Evolutionary conservation across 2,329 filamentous ascomycete species (phyloP).

Genomic region (Sphaerulina musiva): DNA sequence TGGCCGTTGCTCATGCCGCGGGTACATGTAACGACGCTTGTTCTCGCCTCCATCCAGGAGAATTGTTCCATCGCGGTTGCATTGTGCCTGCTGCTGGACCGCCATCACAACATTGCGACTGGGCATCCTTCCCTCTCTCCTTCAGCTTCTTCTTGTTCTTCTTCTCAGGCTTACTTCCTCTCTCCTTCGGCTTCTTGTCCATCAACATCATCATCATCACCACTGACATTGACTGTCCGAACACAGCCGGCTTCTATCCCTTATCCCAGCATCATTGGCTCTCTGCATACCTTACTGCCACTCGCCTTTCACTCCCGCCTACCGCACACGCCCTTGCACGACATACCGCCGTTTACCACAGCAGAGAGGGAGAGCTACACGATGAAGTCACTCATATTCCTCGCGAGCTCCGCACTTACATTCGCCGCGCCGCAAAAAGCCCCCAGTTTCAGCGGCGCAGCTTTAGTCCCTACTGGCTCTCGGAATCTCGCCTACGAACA

Average conservation of each 20-base stretch:
- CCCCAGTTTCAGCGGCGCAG: not conserved
- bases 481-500: conserved; percentile 1
- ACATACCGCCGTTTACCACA: not conserved
- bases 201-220: not conserved
- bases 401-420: not conserved
- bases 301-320: not conserved
- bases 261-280: not conserved
- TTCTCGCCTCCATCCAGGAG: not conserved
- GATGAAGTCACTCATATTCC: not conserved
- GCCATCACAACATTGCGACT: no score
- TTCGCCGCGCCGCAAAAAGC: not conserved
- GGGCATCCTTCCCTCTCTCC: no score
- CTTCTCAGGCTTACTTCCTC: not conserved
- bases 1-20: not conserved
- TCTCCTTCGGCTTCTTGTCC: not conserved
- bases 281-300: not conserved
- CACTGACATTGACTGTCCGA: not conserved
- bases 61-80: not conserved
- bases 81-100: not conserved
- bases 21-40: no score
- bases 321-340: not conserved
- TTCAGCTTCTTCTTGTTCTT: no score
- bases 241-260: not conserved
- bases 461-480: not conserved
- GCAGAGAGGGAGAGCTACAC: no score